A percentile compares a stretch with the other conserved stretches of the same genome.
Conservation (phyloP, 1,139 yeast species). For the Diutina sp. region DNA sequence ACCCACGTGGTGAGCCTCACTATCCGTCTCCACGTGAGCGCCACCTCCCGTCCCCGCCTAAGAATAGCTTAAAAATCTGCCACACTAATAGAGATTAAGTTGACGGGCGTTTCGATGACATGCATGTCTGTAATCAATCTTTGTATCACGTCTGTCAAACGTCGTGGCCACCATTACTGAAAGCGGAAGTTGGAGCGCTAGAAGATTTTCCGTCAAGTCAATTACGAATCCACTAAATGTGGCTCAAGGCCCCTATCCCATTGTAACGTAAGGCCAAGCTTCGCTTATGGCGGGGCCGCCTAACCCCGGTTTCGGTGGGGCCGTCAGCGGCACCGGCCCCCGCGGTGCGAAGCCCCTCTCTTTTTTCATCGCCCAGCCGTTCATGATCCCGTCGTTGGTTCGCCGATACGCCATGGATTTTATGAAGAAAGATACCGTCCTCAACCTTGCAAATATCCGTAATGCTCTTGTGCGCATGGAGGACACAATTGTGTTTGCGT, state of each 20-base stretch:
- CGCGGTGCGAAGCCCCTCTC: neutral
- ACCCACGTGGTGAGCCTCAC: neutral
- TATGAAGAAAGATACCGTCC: constrained; percentile 69
- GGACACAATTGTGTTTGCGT: constrained; percentile 84
- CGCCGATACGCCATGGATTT: constrained; percentile 53
- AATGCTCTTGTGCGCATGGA: constrained; percentile 85
- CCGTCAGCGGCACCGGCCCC: neutral
- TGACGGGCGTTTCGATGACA: too few species aligned
- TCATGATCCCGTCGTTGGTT: neutral
- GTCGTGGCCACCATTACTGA: too few species aligned
- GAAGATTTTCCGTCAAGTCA: too few species aligned
- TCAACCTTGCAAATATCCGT: constrained; percentile 72
- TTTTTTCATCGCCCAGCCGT: neutral
- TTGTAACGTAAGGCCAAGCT: too few species aligned
- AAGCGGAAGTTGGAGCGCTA: too few species aligned
- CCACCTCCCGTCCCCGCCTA: neutral
- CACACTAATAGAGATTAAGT: neutral
- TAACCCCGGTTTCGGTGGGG: neutral
- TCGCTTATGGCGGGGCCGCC: neutral
- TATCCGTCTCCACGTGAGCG: neutral
- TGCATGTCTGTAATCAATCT: too few species aligned
- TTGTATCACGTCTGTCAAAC: too few species aligned
- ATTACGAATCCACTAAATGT: too few species aligned
- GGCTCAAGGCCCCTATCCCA: neutral
- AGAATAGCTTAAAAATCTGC: neutral